These are phyloP conservation scores for Hyaloperonospora brassicae DNA, from an alignment of 352 stramenopile genomes.

Conservation along the genomic window DNA sequence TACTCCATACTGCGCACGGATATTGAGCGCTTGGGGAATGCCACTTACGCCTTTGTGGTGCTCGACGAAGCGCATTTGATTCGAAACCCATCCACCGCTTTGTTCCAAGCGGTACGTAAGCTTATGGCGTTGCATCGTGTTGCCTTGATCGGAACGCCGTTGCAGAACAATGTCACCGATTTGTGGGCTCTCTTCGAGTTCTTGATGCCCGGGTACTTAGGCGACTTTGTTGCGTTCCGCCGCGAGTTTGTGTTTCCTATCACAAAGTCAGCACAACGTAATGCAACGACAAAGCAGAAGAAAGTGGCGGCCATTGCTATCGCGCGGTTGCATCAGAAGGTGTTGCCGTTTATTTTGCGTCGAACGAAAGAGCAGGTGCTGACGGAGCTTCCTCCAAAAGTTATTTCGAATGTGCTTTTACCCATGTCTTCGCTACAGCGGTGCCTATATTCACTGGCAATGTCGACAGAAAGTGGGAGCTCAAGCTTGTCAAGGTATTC, in stretches of 20 bases:
- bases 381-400: conserved; percentile 95
- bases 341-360: conserved; percentile 96
- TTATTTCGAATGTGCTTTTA: conserved; percentile 90
- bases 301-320: conserved; percentile 80
- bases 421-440: conserved; percentile 84
- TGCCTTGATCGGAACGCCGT: conserved; percentile 93
- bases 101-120: conserved; percentile 76
- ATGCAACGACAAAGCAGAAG: conserved; percentile 70
- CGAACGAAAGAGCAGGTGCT: conserved; percentile 95
- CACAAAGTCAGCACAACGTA: conserved; percentile 39
- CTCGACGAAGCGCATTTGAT: conserved; percentile 97
- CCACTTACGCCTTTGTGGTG: conserved; percentile 82
- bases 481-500: conserved; percentile 4
- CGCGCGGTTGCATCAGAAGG: conserved; percentile 89
- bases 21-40: conserved; percentile 46
- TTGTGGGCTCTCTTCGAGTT: conserved; percentile 97
- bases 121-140: conserved; percentile 86
- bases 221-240: conserved; percentile 67
- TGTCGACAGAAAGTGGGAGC: conserved; percentile 17
- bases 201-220: conserved; percentile 96
- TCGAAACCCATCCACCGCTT: conserved; percentile 89
- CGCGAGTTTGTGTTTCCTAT: conserved; percentile 61
- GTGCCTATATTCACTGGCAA: conserved; percentile 63
- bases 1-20: conserved; percentile 86
- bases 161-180: conserved; percentile 97